Conservation (phyloP, 148 eudicot genomes). For the Diospyros kaki region DNA sequence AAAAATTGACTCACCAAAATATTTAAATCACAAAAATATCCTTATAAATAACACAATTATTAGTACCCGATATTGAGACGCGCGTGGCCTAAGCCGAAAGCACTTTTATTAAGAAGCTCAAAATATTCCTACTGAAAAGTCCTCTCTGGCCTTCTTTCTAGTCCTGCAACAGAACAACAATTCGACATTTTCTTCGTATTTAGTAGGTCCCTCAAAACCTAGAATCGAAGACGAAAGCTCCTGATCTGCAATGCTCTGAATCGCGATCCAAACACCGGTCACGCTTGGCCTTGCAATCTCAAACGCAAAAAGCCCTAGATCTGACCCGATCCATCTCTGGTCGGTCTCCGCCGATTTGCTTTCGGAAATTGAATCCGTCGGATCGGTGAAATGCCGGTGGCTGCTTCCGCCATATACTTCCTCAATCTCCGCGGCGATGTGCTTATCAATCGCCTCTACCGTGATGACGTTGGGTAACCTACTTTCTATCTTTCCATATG, state of each 20-base stretch:
- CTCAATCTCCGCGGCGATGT: constrained; percentile 99
- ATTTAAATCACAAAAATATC: too few species aligned
- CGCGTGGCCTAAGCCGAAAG: too few species aligned
- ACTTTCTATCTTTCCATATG: not conserved
- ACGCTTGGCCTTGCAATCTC: not conserved
- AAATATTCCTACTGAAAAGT: constrained; percentile 1
- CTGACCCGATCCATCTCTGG: constrained; percentile 13
- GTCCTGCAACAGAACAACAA: not conserved
- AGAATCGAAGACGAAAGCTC: not conserved
- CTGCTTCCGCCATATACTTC: constrained; percentile 94
- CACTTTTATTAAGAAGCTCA: too few species aligned
- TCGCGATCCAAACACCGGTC: not conserved
- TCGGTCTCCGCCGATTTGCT: not conserved
- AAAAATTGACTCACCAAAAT: too few species aligned
- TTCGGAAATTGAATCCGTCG: constrained; percentile 24
- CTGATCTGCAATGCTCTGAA: constrained; percentile 15
- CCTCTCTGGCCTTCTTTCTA: not conserved
- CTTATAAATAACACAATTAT: too few species aligned
- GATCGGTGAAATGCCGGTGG: constrained; percentile 78
- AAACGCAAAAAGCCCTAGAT: constrained; percentile 15
- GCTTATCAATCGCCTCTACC: constrained; percentile 97
- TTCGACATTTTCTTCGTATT: not conserved
- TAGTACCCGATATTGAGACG: too few species aligned
- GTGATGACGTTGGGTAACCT: constrained; percentile 89
- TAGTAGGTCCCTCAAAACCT: not conserved